Conservation (phyloP, 2,329 filamentous ascomycete species). For the Calycina marina region DNA sequence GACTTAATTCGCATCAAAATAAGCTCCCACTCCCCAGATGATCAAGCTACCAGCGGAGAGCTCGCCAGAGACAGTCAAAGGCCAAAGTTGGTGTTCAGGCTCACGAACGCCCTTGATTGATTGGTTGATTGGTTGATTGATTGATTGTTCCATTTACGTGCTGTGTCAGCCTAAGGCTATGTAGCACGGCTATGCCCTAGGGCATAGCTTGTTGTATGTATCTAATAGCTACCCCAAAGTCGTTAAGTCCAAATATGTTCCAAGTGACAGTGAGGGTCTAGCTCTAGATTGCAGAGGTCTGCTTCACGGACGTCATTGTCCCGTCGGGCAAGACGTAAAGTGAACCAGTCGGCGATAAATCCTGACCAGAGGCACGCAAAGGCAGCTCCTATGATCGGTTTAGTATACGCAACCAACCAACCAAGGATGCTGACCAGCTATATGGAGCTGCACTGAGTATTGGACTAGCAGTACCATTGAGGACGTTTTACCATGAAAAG, state of each 20-base stretch:
- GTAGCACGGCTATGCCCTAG: no score
- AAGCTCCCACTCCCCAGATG: constrained; percentile 36
- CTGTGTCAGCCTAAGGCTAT: no score
- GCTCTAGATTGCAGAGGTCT: no score
- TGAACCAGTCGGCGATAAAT: constrained; percentile 18
- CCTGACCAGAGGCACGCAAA: constrained; percentile 19
- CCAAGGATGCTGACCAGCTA: constrained; percentile 22
- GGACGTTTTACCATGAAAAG: constrained; percentile 24
- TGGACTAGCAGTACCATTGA: constrained; percentile 23
- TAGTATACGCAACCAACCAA: constrained; percentile 23
- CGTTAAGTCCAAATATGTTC: no score
- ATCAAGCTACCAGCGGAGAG: constrained; percentile 30
- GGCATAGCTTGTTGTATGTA: no score
- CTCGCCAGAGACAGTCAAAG: constrained; percentile 23
- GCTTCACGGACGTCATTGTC: no score
- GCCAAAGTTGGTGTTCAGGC: constrained; percentile 22
- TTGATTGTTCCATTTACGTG: no score
- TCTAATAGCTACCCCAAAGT: no score
- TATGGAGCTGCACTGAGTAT: constrained; percentile 23
- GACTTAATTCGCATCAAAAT: no score
- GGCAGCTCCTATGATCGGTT: constrained; percentile 19
- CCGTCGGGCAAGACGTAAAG: constrained; percentile 25
- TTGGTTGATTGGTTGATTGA: no score
- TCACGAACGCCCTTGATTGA: constrained; percentile 21
- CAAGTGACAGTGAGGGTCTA: no score